These are phyloP conservation scores for Psilocybe cubensis DNA, from an alignment of 768 basidiomycete species.

Conservation along the genomic window DNA sequence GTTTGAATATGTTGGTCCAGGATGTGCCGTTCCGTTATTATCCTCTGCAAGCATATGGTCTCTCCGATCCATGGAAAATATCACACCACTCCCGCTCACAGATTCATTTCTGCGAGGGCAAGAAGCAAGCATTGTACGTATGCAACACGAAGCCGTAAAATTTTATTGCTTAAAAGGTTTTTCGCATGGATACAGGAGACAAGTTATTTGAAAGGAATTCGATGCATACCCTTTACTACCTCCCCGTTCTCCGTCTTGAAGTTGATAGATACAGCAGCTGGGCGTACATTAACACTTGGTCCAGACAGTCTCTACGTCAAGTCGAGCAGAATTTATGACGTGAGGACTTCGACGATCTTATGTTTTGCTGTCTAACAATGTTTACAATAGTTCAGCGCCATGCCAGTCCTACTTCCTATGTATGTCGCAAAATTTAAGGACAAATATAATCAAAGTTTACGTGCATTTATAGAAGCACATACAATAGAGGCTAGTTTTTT, in stretches of 20 bases:
- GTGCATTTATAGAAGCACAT: conserved; percentile 7
- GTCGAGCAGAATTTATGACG: not conserved
- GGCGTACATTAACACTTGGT: not conserved
- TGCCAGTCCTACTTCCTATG: conserved; percentile 11
- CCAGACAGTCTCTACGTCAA: not conserved
- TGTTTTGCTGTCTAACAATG: not conserved
- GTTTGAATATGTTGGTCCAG: not conserved
- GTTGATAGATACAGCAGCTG: not conserved
- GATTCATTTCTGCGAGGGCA: conserved; percentile 2
- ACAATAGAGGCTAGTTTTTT: not conserved
- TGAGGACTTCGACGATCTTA: not conserved
- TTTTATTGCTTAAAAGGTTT: not conserved
- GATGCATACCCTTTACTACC: conserved; percentile 5
- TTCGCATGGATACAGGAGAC: not conserved
- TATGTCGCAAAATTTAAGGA: conserved; percentile 11
- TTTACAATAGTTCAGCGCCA: conserved; percentile 3
- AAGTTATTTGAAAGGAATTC: not conserved
- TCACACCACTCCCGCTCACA: not conserved
- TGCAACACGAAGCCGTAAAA: not conserved
- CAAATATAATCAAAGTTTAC: not conserved
- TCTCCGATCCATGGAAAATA: not conserved
- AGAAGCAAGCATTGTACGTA: not conserved
- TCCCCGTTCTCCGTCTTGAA: conserved; percentile 8
- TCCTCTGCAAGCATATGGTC: not conserved
- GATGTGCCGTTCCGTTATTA: conserved; percentile 1